phyloP scores from a whole-genome alignment of 805 yeast species.

The Wickerhamomyces alni region DNA sequence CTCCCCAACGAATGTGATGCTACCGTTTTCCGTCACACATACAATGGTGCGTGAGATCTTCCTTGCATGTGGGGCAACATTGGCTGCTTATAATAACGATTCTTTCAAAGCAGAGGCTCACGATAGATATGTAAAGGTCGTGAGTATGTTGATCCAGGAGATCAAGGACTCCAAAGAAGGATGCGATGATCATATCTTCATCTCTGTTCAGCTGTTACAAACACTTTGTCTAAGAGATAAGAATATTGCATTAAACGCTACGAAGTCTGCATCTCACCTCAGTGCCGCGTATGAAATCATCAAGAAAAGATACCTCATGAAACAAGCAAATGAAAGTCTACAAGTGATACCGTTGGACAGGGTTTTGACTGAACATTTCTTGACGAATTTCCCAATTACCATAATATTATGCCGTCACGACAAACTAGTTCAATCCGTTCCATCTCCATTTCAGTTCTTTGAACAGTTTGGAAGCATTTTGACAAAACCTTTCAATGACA shows the following conservation, averaged over 20 bases:
- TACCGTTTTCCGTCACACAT: conserved; percentile 15
- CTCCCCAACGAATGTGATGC: conserved; percentile 14
- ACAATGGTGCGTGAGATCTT: conserved; percentile 17
- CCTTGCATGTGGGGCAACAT: conserved; percentile 23
- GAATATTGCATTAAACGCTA: conserved; percentile 20
- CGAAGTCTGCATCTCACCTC: conserved; percentile 21
- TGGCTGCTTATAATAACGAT: conserved; percentile 17
- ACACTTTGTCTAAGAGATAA: conserved; percentile 22
- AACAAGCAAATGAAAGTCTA: conserved; percentile 1
- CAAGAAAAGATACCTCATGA: conserved; percentile 16
- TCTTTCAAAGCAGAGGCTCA: conserved; percentile 11
- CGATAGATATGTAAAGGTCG: conserved; percentile 16
- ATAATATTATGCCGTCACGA: conserved; percentile 20
- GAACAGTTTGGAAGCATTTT: conserved; percentile 16
- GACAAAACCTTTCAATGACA: conserved; percentile 5
- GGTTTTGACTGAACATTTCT: conserved; percentile 19
- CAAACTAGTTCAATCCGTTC: conserved; percentile 15
- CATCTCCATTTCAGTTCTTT: conserved; percentile 21
- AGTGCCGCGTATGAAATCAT: conserved; percentile 22
- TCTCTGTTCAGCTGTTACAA: conserved; percentile 21
- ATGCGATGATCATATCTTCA: conserved; percentile 21
- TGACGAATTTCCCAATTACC: conserved; percentile 20
- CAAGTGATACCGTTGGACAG: conserved; percentile 14
- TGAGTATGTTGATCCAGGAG: conserved; percentile 14
- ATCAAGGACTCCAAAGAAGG: conserved; percentile 16